Evolutionary conservation across 768 basidiomycete species (phyloP), one percentile per base, ranked within the genome.

Genomic region (Cytidiella melzeri): DNA sequence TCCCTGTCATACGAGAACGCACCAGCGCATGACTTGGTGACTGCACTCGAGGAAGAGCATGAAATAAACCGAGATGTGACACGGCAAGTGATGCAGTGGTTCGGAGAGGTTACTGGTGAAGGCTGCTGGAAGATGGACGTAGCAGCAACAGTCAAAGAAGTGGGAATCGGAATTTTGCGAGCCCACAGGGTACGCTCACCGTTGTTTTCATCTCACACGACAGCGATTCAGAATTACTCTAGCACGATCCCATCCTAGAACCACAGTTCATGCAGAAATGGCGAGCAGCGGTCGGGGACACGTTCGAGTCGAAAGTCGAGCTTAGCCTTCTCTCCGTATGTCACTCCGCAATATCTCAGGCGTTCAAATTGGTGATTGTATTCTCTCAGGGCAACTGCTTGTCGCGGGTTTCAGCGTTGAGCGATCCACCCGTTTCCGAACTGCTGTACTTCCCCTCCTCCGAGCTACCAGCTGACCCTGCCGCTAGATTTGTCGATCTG

Each of bases 401-500:
- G 43, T 67, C 66, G 5, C 53, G 71, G 15, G 66, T 73, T 3
- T 60, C 73, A 10, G 61, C 69, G 19, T 55, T 67, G 15, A 57
- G 68, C n/a, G 66, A 61, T 41, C 63, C 60, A 50, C 39, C 70
- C 55, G 34, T 26, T 55, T 43, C 20, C 52, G 61, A 73, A 13
- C 58, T 95, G 27, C 79, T 68, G 12, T 92, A 92, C 67, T 90
- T 94, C 62, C 84, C 92, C 11, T 71, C 79, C 3, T 80, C 87
- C 0, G 65, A 69, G 1, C 80, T 98, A 21, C 88, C 94, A 1
- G 64, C 77, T 0, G 86, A 91, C 44, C 86, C 94, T 4, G 72
- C 83, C 1, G 76, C 80, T 6, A 84, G 95, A 13, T 98, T 98
- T 68, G 65, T 77, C 11, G 91, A 95, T 54, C 77, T 98, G 13